Percentiles rank a stretch among this genome's conserved stretches.
phyloP scores from a whole-genome alignment of 176 grass and related monocot genomes.

The Oryza punctata region DNA sequence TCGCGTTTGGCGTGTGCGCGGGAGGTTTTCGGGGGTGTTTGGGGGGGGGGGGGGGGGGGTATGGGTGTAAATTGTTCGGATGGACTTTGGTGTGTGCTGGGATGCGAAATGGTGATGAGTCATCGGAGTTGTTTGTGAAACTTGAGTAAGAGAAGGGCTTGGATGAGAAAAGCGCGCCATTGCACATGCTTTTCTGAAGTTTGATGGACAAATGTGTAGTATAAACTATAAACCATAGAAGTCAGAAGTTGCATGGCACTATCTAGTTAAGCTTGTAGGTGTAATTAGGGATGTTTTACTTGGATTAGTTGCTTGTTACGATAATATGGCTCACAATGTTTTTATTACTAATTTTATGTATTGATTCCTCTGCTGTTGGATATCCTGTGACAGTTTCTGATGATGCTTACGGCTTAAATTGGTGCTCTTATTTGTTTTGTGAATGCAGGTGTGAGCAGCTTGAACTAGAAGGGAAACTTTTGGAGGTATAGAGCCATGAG shows the following conservation, averaged over 20 bases:
- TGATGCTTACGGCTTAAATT: constrained; percentile 2
- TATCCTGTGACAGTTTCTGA: not conserved
- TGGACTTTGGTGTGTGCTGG: not conserved
- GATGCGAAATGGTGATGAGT: constrained; percentile 17
- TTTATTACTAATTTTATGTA: not conserved
- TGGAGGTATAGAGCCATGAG: constrained; percentile 58
- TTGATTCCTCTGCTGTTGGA: not conserved
- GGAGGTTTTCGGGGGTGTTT: not conserved
- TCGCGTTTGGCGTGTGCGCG: no score
- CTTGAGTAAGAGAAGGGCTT: constrained; percentile 24
- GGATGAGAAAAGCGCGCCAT: constrained; percentile 26
- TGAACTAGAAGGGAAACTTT: constrained; percentile 79
- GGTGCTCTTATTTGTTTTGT: constrained; percentile 19
- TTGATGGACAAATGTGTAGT: not conserved
- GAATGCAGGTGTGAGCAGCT: constrained; percentile 80
- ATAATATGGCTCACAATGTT: not conserved
- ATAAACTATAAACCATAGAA: not conserved
- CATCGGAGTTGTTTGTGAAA: constrained; percentile 13
- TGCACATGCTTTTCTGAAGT: constrained; percentile 42
- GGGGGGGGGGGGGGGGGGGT: no score
- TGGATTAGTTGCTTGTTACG: not conserved
- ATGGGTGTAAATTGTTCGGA: not conserved
- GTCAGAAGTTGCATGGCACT: not conserved
- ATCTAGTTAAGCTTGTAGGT: not conserved
- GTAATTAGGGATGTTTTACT: not conserved